Evolutionary conservation across 305 asterid genomes (phyloP).

Genomic region (Fraxinus sp.): DNA sequence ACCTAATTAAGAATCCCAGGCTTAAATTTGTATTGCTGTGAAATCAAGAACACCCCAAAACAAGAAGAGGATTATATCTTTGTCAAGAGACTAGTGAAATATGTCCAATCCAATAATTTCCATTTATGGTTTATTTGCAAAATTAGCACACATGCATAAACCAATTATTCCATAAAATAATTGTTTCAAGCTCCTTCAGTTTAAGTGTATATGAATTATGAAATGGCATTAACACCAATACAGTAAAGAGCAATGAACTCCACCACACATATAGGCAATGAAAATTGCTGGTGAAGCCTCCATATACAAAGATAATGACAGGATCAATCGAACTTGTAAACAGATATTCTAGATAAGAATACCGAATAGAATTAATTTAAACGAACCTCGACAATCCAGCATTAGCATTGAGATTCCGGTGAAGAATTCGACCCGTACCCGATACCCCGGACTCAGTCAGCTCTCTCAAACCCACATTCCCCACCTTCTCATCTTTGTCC

Average conservation of each 20-base stretch:
- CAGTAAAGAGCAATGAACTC: neutral
- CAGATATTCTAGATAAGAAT: neutral
- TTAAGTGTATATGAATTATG: neutral
- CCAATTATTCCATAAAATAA: neutral
- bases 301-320: neutral
- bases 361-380: neutral
- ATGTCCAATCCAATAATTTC: neutral
- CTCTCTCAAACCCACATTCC: conserved; percentile 74
- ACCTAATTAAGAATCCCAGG: neutral
- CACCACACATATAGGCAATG: neutral
- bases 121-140: neutral
- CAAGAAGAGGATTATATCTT: neutral
- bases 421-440: conserved; percentile 46
- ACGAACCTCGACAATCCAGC: conserved; percentile 35
- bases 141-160: neutral
- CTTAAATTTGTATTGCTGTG: neutral
- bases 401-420: conserved; percentile 38
- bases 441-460: conserved; percentile 62
- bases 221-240: neutral
- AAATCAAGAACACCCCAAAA: neutral
- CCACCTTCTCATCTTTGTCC: conserved; percentile 36
- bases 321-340: neutral
- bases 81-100: neutral
- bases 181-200: neutral
- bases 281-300: neutral